These are phyloP conservation scores for Cryomyces antarcticus DNA, from an alignment of 495 filamentous ascomycete genomes.

Conservation along the genomic window DNA sequence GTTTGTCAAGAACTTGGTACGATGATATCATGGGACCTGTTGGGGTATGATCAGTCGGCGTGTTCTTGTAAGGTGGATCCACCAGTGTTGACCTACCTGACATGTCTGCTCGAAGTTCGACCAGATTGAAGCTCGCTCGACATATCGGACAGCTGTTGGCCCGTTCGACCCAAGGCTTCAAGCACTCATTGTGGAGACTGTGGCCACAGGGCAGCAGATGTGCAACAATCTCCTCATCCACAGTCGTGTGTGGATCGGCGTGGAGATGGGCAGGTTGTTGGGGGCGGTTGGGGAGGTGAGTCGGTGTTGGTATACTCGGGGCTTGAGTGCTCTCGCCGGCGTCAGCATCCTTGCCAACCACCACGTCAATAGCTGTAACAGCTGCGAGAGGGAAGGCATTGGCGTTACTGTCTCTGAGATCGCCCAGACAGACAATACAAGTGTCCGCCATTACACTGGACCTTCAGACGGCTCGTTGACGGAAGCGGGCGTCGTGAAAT, in stretches of 20 bases:
- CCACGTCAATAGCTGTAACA: too few relatives aligned
- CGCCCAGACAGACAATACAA: constrained; percentile 90
- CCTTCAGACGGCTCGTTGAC: not conserved
- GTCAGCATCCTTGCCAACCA: too few relatives aligned
- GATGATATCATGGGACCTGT: constrained; percentile 55
- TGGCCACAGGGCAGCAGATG: constrained; percentile 63
- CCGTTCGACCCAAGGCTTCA: constrained; percentile 82
- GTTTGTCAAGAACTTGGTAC: constrained; percentile 71
- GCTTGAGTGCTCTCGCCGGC: too few relatives aligned
- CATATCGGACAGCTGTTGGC: constrained; percentile 98
- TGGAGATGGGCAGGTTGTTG: constrained; percentile 22
- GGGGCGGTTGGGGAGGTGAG: constrained; percentile 14
- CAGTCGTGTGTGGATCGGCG: too few relatives aligned
- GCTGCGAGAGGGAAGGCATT: constrained; percentile 25
- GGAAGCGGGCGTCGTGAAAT: not conserved
- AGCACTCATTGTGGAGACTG: constrained; percentile 73
- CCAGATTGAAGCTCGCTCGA: constrained; percentile 71
- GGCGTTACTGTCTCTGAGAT: constrained; percentile 43
- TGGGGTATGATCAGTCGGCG: not conserved
- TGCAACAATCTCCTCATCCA: constrained; percentile 30
- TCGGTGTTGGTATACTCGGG: not conserved
- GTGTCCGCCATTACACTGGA: constrained; percentile 54
- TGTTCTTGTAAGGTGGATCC: not conserved
- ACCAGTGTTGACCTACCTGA: constrained; percentile 40
- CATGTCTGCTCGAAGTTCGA: constrained; percentile 56